Percentiles rank a stretch among this genome's conserved stretches.
These are phyloP conservation scores for Pichia cephalocereana DNA, from an alignment of 805 yeast genomes.

Conservation along the genomic window DNA sequence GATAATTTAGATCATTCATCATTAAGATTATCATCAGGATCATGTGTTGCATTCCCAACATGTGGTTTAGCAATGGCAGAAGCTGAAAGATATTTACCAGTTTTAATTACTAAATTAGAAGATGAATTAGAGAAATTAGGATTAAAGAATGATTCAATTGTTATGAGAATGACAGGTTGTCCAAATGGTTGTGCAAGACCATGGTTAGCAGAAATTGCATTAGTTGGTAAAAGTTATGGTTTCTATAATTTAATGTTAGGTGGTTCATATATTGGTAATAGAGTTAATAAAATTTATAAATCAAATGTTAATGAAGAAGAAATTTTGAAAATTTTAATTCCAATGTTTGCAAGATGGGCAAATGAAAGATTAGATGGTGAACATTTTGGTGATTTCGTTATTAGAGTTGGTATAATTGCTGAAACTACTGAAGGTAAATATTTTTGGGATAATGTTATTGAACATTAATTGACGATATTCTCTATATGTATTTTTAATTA, in stretches of 20 bases:
- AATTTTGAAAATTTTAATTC: slow-evolving; percentile 65
- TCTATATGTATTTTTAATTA: not conserved
- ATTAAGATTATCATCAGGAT: slow-evolving; percentile 81
- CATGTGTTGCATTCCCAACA: slow-evolving; percentile 97
- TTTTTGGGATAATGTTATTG: slow-evolving; percentile 91
- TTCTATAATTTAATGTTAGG: slow-evolving; percentile 92
- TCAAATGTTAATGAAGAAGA: slow-evolving; percentile 88
- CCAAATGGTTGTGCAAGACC: slow-evolving; percentile 99
- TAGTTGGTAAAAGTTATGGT: slow-evolving; percentile 91
- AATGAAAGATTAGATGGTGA: slow-evolving; percentile 85
- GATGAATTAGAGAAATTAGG: slow-evolving; percentile 86
- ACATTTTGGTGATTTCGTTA: slow-evolving; percentile 89
- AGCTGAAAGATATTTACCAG: slow-evolving; percentile 87
- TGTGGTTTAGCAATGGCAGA: slow-evolving; percentile 99
- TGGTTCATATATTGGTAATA: slow-evolving; percentile 91
- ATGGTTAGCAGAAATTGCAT: slow-evolving; percentile 93
- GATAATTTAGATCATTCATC: slow-evolving; percentile 72
- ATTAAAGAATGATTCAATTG: slow-evolving; percentile 85
- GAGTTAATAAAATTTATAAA: slow-evolving; percentile 82
- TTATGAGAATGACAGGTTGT: slow-evolving; percentile 98
- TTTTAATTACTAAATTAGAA: slow-evolving; percentile 71
- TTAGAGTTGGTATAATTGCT: slow-evolving; percentile 79
- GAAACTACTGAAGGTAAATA: slow-evolving; percentile 86
- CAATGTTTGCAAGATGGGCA: slow-evolving; percentile 91
- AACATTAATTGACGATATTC: slow-evolving; percentile 30